phyloP scores from a whole-genome alignment of 768 basidiomycete genomes.

The Cyclocybe aegerita region DNA sequence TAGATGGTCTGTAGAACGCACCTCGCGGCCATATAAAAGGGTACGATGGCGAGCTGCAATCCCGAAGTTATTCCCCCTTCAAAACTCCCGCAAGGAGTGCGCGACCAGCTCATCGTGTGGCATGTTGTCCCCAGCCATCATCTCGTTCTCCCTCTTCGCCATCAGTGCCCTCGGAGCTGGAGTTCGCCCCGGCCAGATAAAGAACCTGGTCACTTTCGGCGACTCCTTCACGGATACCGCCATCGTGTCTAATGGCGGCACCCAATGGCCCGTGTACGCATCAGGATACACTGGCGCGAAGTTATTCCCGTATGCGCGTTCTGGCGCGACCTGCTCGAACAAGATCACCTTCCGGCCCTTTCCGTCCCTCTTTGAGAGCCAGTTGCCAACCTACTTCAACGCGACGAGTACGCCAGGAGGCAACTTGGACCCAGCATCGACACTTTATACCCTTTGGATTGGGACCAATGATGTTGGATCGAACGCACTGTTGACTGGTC shows the following conservation, averaged over 20 bases:
- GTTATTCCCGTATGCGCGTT: constrained; percentile 56
- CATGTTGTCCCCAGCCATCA: too few relatives aligned
- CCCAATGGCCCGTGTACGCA: constrained; percentile 62
- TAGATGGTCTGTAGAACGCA: too few relatives aligned
- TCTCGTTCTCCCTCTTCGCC: not conserved
- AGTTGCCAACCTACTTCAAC: constrained; percentile 52
- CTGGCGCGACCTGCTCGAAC: constrained; percentile 69
- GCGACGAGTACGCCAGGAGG: constrained; percentile 24
- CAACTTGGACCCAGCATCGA: constrained; percentile 39
- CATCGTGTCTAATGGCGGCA: constrained; percentile 38
- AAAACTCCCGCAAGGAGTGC: too few relatives aligned
- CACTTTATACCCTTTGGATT: constrained; percentile 68
- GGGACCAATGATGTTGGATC: constrained; percentile 66
- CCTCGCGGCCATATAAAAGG: too few relatives aligned
- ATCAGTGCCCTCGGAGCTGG: constrained; percentile 5
- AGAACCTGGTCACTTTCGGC: constrained; percentile 66
- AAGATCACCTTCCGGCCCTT: constrained; percentile 56
- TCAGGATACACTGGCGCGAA: constrained; percentile 52
- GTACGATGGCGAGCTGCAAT: too few relatives aligned
- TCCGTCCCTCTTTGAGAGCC: constrained; percentile 57
- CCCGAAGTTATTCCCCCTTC: too few relatives aligned
- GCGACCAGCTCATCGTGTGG: too few relatives aligned
- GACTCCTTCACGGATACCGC: constrained; percentile 64
- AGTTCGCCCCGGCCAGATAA: constrained; percentile 42
- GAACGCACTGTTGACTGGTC: constrained; percentile 48